Evolutionary conservation across 2,329 filamentous ascomycete species (phyloP).

Genomic region (Penicillium sp.): DNA sequence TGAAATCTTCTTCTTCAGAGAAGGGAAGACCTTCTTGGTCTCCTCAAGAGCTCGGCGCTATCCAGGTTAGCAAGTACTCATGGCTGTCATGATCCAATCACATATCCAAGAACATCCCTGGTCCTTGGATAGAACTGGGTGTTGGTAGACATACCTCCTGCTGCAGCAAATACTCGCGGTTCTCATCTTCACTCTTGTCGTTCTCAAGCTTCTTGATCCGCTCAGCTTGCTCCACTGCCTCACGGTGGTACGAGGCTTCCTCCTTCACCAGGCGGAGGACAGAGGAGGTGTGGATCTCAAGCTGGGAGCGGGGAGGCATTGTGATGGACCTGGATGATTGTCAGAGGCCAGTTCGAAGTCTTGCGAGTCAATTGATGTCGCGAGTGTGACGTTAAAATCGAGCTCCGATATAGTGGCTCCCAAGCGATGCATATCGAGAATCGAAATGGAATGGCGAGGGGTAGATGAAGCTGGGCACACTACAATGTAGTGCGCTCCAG

Average conservation of each 20-base stretch:
- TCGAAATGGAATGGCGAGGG: not conserved
- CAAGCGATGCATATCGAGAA: not conserved
- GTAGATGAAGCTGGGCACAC: not conserved
- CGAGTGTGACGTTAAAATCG: slow-evolving; percentile 1
- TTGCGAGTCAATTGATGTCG: not conserved
- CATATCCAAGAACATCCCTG: not conserved
- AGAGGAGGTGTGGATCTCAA: slow-evolving; percentile 78
- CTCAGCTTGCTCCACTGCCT: slow-evolving; percentile 73
- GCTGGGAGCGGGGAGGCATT: slow-evolving; percentile 81
- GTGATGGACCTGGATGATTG: slow-evolving; percentile 15
- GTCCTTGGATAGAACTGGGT: not conserved
- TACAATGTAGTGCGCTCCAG: not conserved
- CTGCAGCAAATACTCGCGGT: slow-evolving; percentile 75
- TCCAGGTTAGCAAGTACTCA: slow-evolving; percentile 1
- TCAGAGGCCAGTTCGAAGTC: slow-evolving; percentile 10
- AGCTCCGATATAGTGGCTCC: not conserved
- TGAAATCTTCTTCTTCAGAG: slow-evolving; percentile 69
- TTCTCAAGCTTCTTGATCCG: slow-evolving; percentile 69
- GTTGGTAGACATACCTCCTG: slow-evolving; percentile 69
- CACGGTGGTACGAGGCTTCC: slow-evolving; percentile 85
- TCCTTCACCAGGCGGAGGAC: slow-evolving; percentile 88
- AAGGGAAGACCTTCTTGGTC: slow-evolving; percentile 79
- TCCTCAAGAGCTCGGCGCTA: slow-evolving; percentile 82
- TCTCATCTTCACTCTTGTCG: slow-evolving; percentile 70
- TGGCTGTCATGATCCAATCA: not conserved